Percentiles rank a stretch among this genome's conserved stretches.
Evolutionary conservation across 257 asterid species (phyloP).

Genomic region (Thymus mandschuricus): DNA sequence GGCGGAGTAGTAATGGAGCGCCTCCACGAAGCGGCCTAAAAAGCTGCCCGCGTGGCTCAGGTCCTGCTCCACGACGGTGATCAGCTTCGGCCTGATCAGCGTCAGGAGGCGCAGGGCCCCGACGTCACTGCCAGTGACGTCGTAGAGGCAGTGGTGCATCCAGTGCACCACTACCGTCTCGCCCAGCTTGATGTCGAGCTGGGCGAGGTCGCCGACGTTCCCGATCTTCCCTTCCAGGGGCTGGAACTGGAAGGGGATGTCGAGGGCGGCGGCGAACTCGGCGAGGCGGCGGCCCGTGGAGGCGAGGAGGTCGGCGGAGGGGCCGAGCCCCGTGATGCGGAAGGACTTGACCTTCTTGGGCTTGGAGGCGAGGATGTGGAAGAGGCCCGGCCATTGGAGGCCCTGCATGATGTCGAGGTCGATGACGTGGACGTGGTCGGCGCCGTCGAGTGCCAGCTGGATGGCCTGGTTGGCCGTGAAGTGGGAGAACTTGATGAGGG

Average conservation of each 20-base stretch:
- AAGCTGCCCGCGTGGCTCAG: slow-evolving; percentile 69
- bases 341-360: slow-evolving; percentile 57
- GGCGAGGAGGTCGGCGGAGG: slow-evolving; percentile 60
- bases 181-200: slow-evolving; percentile 51
- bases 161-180: slow-evolving; percentile 79
- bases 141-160: slow-evolving; percentile 93
- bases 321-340: slow-evolving; percentile 76
- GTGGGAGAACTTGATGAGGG: slow-evolving; percentile 85
- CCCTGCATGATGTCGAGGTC: slow-evolving; percentile 98
- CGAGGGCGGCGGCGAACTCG: slow-evolving; percentile 72
- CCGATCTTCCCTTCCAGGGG: slow-evolving; percentile 78
- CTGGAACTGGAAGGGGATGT: slow-evolving; percentile 72
- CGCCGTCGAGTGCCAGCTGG: slow-evolving; percentile 73
- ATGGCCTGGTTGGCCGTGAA: slow-evolving; percentile 96
- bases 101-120: slow-evolving; percentile 55
- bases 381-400: slow-evolving; percentile 96
- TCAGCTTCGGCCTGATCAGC: slow-evolving; percentile 63
- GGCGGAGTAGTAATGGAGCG: slow-evolving; percentile 83
- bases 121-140: slow-evolving; percentile 75
- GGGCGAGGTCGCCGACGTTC: slow-evolving; percentile 44
- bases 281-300: slow-evolving; percentile 77
- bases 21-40: slow-evolving; percentile 82
- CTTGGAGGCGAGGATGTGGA: slow-evolving; percentile 79
- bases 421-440: slow-evolving; percentile 89
- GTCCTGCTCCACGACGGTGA: slow-evolving; percentile 84